Base-by-base conservation (phyloP, 164 flowering plant species). In the Chimonanthus praecox region DNA sequence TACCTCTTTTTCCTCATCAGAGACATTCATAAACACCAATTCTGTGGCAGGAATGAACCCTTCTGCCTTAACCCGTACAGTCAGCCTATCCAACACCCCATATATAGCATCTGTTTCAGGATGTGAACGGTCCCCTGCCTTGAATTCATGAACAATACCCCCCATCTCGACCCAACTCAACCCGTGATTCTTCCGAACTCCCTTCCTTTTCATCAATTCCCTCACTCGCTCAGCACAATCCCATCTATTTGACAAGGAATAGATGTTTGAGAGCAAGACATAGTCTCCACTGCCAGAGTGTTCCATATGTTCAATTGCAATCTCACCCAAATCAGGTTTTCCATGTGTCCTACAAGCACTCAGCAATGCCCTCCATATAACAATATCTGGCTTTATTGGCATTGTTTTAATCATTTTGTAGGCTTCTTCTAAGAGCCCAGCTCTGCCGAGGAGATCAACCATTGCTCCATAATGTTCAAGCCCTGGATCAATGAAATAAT, bases 1-100 rank as follows among this genome's bases (percentile, higher is more conserved):
- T 65, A 71, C 86, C 74, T 90, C 95, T 80, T 89, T 94, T 78
- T 94, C 95, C 81, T 94, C 97, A 63, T 87, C 90, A 4, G 88
- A 82, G n/a, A 94, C 86, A 87, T 94, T 97, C 93, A 89, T 84
- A 77, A 90, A 74, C 73, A 89, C 97, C 82, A 88, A 76, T n/a
- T 87, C 95, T 0, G 79, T 80, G 2, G 73, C 65, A 5, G 89
- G 81, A 13, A 74, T 62, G 75, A 82, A 89, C 6, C 98, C 97
- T 66, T 84, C 87, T 63, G 72, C 46, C 80, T 83, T 90, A 49
- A 81, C 71, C 65, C 87, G 64, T 43, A 69, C 69, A 6, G 73
- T 75, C 85, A 94, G 77, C 50, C 83, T 76, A 54, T 85, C 84
- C 78, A 91, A 72, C 65, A 87, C 75, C 69, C 71, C 82, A 75